phyloP scores from a whole-genome alignment of 129 eudicot genomes.

The Escallonia herrerae region DNA sequence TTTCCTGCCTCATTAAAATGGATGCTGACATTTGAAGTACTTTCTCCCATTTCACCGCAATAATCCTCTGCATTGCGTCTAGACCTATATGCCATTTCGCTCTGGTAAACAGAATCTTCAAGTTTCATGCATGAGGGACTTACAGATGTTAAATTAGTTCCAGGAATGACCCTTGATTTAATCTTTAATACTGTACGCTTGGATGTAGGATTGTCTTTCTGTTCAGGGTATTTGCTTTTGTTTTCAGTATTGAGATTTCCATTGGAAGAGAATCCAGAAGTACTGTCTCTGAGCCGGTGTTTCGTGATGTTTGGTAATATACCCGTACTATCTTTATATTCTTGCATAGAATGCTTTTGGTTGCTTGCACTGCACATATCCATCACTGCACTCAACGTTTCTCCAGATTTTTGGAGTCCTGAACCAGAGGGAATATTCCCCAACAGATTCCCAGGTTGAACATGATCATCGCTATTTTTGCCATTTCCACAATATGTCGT shows the following conservation, averaged over 20 bases:
- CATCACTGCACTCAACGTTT: neutral
- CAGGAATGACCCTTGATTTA: conserved; percentile 29
- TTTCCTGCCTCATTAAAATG: conserved; percentile 14
- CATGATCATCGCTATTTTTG: conserved; percentile 1
- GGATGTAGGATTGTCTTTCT: conserved; percentile 27
- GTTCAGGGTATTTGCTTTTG: conserved; percentile 9
- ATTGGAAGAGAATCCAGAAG: neutral
- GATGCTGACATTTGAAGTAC: conserved; percentile 15
- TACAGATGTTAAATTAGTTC: conserved; percentile 19
- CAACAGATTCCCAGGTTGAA: neutral
- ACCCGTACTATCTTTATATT: neutral
- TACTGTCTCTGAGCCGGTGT: too few relatives aligned
- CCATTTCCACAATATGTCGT: neutral
- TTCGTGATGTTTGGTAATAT: too few relatives aligned
- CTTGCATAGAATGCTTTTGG: neutral
- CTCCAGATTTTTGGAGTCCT: neutral
- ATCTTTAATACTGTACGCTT: conserved; percentile 42
- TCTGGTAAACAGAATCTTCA: conserved; percentile 7
- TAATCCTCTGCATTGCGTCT: conserved; percentile 14
- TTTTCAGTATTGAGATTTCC: neutral
- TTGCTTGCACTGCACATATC: neutral
- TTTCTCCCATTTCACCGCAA: conserved; percentile 11
- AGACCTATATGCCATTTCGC: conserved; percentile 18
- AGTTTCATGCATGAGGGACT: conserved; percentile 12
- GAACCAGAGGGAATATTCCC: neutral